Conservation (phyloP, 495 filamentous ascomycete genomes). For the Penicillium ucsense region DNA sequence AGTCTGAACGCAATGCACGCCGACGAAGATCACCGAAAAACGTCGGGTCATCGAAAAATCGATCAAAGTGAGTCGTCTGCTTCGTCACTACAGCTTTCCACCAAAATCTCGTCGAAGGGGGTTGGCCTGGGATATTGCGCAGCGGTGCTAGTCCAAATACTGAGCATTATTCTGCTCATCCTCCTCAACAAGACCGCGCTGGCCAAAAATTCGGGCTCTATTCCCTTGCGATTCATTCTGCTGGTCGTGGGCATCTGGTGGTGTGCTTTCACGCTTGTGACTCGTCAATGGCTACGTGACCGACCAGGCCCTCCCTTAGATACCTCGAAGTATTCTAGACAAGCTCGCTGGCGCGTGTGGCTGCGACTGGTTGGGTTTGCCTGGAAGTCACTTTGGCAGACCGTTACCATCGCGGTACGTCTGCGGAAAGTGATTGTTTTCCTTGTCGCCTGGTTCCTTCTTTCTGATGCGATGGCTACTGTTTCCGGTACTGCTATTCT, state of each 20-base stretch:
- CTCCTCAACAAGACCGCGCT: conserved; percentile 56
- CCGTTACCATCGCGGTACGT: conserved; percentile 60
- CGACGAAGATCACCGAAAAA: conserved; percentile 5
- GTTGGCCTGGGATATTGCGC: conserved; percentile 75
- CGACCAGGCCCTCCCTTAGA: conserved; percentile 72
- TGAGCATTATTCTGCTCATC: conserved; percentile 58
- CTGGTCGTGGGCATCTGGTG: conserved; percentile 84
- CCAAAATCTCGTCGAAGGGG: conserved; percentile 69
- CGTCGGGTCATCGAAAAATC: conserved; percentile 3
- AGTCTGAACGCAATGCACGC: conserved; percentile 17
- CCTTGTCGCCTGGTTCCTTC: conserved; percentile 77
- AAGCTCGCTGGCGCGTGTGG: conserved; percentile 23
- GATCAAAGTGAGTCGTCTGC: conserved; percentile 28
- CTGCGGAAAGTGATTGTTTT: conserved; percentile 76
- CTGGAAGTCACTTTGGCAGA: conserved; percentile 72
- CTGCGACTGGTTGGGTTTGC: conserved; percentile 56
- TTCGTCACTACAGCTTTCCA: conserved; percentile 62
- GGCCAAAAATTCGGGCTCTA: conserved; percentile 18
- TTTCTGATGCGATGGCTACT: conserved; percentile 82
- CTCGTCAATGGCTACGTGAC: conserved; percentile 69
- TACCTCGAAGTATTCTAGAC: conserved; percentile 6
- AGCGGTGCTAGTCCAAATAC: conserved; percentile 62
- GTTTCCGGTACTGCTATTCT: conserved; percentile 86
- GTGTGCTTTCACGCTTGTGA: conserved; percentile 72
- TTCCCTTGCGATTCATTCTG: conserved; percentile 63